These are phyloP conservation scores for Microsporum ferrugineum DNA, from an alignment of 2,329 filamentous ascomycete species.

Conservation along the genomic window DNA sequence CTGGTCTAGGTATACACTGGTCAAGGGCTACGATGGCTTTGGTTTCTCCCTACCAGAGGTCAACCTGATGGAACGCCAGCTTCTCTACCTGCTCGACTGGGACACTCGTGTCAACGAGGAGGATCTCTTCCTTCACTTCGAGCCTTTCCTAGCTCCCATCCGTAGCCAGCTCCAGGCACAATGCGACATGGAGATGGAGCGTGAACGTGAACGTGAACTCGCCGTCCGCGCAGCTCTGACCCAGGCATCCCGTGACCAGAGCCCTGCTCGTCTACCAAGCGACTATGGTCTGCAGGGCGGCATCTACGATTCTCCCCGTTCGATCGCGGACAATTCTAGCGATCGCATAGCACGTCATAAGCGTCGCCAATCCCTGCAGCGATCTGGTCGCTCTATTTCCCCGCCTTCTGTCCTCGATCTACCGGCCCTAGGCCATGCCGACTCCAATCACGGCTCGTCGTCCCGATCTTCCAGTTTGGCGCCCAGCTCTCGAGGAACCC, in stretches of 20 bases:
- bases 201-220: conserved; percentile 8
- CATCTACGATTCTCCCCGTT: conserved; percentile 23
- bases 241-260: conserved; percentile 7
- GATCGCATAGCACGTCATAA: conserved; percentile 29
- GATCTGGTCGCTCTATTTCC: conserved; percentile 30
- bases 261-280: conserved; percentile 5
- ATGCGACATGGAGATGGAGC: conserved; percentile 9
- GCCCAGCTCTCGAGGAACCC: conserved; percentile 32
- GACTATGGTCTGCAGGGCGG: not conserved
- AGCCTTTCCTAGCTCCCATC: conserved; percentile 79
- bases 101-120: conserved; percentile 75
- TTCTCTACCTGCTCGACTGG: conserved; percentile 90
- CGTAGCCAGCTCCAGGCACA: conserved; percentile 33
- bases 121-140: conserved; percentile 77
- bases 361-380: conserved; percentile 28
- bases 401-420: conserved; percentile 36
- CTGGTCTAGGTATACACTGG: conserved; percentile 86
- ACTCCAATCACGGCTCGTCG: conserved; percentile 28
- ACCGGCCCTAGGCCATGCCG: conserved; percentile 32
- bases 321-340: conserved; percentile 20
- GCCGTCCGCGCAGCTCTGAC: not conserved
- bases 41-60: conserved; percentile 92
- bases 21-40: conserved; percentile 62
- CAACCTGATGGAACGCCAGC: conserved; percentile 98
- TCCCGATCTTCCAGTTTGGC: conserved; percentile 35